A percentile compares a stretch with the other conserved stretches of the same genome.
Conservation (phyloP, 768 basidiomycete species). For the Amanita jacksonii region DNA sequence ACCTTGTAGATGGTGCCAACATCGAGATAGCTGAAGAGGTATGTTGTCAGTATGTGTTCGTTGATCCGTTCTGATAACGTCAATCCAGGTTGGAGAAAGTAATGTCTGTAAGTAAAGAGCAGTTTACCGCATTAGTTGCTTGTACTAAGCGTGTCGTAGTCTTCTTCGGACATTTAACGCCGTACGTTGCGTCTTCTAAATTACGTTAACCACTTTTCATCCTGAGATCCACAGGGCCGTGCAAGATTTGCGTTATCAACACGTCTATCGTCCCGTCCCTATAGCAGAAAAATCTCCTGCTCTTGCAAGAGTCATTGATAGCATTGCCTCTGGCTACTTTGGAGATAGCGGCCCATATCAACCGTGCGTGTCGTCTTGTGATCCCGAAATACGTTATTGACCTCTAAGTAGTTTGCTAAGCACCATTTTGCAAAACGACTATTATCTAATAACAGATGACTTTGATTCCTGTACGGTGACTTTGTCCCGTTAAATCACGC, state of each 20-base stretch:
- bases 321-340: conserved; percentile 70
- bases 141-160: conserved; percentile 33
- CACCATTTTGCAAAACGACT: conserved; percentile 67
- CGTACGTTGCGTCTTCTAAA: conserved; percentile 23
- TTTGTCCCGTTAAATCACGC: background rate
- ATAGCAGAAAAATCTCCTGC: conserved; percentile 79
- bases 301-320: conserved; percentile 69
- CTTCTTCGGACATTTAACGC: conserved; percentile 86
- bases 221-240: conserved; percentile 39
- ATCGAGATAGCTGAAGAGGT: conserved; percentile 93
- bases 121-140: background rate
- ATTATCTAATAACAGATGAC: conserved; percentile 83
- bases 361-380: conserved; percentile 43
- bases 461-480: conserved; percentile 75
- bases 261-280: conserved; percentile 73
- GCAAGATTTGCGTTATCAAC: conserved; percentile 78
- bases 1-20: conserved; percentile 71
- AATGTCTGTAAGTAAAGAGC: conserved; percentile 70
- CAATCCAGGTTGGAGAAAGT: conserved; percentile 58
- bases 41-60: background rate
- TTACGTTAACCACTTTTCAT: background rate
- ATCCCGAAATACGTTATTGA: conserved; percentile 15
- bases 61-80: background rate
- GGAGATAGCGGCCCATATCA: conserved; percentile 79
- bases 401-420: conserved; percentile 44